Evolutionary conservation across 108 stramenopile genomes (phyloP), one percentile per base, ranked within the genome.

Genomic region (Chaetoceros tenuissimus): DNA sequence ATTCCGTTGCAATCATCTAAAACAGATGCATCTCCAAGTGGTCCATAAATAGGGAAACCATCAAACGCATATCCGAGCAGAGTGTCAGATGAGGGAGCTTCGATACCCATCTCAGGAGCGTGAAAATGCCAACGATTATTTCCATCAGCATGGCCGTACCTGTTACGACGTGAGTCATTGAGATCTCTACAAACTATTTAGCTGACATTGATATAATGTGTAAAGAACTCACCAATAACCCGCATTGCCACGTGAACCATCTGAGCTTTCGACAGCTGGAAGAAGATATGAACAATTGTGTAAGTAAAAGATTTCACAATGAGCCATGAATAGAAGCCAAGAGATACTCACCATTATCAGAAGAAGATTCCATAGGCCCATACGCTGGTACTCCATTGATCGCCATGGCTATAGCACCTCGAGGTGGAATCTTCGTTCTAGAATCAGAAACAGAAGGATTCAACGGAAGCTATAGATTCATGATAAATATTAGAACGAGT

Each of bases 61-160:
- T 54, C 53, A 25, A 54, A n/a, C 13, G 53, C 53, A 54, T 54
- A 54, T 28, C 26, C 53, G 10, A 54, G 8, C 26, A 54, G 10
- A 8, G 53, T 54, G 8, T 24, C 26, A 10, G 53, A 28, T 7
- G 53, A 28, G 27, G 27, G 26, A 7, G 49, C 22, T 28, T 54
- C 53, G 3, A n/a, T 10, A 3, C 53, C 53, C 26, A 54, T 54
- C 13, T 54, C 10, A 28, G 53, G 53, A 54, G 27, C 10, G 19
- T 54, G 53, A 54, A 28, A 54, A 19, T 54, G 53, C 53, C 53
- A 54, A 28, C 3, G 17, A 7, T 7, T 7, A 28, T 54, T 28
- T 13, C 53, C 53, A 28, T 13, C 27, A 10, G 53, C 20, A 54
- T 54, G 53, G 13, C 53, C 53, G 30, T 54, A 54, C 53, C 53